Percentiles rank a stretch among this genome's conserved stretches.
phyloP scores from a whole-genome alignment of 2,329 filamentous ascomycete genomes.

The Aureobasidium leucospermi region DNA sequence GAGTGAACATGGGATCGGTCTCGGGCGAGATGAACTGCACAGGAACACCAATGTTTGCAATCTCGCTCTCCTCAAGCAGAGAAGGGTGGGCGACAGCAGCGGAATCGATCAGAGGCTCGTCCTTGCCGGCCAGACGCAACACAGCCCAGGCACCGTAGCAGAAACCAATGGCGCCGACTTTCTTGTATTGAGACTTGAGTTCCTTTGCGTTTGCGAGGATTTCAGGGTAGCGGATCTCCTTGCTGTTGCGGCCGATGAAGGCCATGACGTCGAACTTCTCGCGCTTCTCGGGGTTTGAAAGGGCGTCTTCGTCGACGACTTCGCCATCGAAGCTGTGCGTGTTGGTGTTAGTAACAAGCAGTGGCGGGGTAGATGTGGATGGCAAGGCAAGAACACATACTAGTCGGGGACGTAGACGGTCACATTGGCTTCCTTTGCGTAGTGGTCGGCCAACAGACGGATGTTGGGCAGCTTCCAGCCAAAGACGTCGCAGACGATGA shows the following conservation, averaged over 20 bases:
- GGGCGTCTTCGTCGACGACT: constrained; percentile 15
- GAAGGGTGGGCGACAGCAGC: constrained; percentile 41
- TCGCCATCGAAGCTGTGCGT: constrained; percentile 20
- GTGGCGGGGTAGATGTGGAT: neutral
- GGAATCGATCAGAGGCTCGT: constrained; percentile 38
- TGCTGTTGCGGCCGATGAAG: constrained; percentile 19
- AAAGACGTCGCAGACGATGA: constrained; percentile 28
- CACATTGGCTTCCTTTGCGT: constrained; percentile 36
- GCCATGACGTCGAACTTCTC: constrained; percentile 20
- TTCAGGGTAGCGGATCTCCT: constrained; percentile 27
- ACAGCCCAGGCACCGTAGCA: constrained; percentile 48
- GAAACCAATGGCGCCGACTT: constrained; percentile 41
- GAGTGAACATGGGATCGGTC: constrained; percentile 35
- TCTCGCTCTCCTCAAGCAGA: constrained; percentile 37
- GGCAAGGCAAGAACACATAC: constrained; percentile 13
- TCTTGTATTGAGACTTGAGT: constrained; percentile 29
- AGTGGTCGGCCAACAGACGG: constrained; percentile 42
- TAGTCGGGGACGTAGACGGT: constrained; percentile 39
- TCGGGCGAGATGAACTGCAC: constrained; percentile 49
- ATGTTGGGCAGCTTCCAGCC: constrained; percentile 41
- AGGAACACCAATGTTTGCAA: constrained; percentile 40
- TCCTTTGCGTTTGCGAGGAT: constrained; percentile 33
- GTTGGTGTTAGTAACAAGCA: neutral
- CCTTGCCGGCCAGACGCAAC: constrained; percentile 39
- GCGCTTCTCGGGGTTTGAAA: constrained; percentile 16